Conservation (phyloP, 495 filamentous ascomycete species). For the Neurospora sp. region DNA sequence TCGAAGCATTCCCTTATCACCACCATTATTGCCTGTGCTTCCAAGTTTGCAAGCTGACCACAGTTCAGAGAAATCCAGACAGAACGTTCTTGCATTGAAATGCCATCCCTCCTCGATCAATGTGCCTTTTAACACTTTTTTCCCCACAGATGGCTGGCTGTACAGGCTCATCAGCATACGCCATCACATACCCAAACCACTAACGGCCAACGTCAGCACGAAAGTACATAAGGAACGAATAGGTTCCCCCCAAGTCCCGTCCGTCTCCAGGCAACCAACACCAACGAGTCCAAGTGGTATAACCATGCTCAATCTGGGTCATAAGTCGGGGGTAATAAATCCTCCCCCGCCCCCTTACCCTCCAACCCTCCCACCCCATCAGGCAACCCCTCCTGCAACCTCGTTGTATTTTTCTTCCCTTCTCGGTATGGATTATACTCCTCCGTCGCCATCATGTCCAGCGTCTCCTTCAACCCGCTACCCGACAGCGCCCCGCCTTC, state of each 20-base stretch:
- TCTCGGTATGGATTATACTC: background rate
- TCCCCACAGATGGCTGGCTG: background rate
- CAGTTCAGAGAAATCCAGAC: background rate
- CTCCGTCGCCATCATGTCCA: background rate
- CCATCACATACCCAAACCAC: background rate
- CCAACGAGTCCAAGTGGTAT: background rate
- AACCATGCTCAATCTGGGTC: background rate
- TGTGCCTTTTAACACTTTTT: background rate
- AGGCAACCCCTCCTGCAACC: background rate
- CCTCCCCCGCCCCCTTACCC: background rate
- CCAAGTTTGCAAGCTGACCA: background rate
- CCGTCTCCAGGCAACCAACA: background rate
- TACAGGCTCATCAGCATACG: background rate
- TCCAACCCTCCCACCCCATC: background rate
- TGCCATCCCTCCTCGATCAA: background rate
- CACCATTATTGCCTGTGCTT: background rate
- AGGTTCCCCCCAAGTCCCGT: background rate
- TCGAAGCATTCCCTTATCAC: background rate
- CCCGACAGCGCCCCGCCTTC: background rate
- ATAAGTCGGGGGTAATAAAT: background rate
- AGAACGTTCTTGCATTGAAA: background rate
- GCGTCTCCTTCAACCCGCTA: background rate
- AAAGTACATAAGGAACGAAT: background rate
- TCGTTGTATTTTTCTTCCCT: background rate
- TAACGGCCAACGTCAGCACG: background rate